Percentiles rank a stretch among this genome's conserved stretches.
Evolutionary conservation across 352 stramenopile species (phyloP).

Genomic region (Blastocystis sp.): DNA sequence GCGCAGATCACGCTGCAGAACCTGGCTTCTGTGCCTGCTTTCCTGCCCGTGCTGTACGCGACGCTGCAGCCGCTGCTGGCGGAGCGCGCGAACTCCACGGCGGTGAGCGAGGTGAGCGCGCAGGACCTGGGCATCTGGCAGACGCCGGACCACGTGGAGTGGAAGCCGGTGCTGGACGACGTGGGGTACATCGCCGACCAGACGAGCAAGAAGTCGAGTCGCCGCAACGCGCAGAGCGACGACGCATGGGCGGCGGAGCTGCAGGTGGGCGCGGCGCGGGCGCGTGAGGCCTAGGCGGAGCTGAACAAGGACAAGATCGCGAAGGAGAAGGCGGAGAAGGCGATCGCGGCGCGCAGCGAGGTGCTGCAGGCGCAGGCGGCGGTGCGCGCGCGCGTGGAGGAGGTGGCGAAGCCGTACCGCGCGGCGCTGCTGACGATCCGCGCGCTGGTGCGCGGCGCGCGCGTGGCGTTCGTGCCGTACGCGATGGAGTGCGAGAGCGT

Average conservation of each 20-base stretch:
- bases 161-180: slow-evolving; percentile 52
- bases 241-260: slow-evolving; percentile 38
- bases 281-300: not conserved
- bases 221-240: slow-evolving; percentile 37
- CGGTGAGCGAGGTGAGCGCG: not conserved
- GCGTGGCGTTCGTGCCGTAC: not conserved
- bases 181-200: slow-evolving; percentile 14
- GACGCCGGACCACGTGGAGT: slow-evolving; percentile 42
- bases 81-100: not conserved
- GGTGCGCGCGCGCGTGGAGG: slow-evolving; percentile 25
- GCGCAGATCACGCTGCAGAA: slow-evolving; percentile 22
- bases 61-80: not conserved
- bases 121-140: slow-evolving; percentile 53
- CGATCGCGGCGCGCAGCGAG: slow-evolving; percentile 34
- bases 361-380: slow-evolving; percentile 34
- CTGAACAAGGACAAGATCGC: slow-evolving; percentile 69
- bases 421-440: slow-evolving; percentile 5
- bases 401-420: slow-evolving; percentile 3
- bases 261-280: not conserved
- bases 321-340: slow-evolving; percentile 62
- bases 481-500: slow-evolving; percentile 1
- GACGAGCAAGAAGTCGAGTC: not conserved
- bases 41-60: not conserved
- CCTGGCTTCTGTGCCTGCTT: not conserved
- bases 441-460: slow-evolving; percentile 3